phyloP scores from a whole-genome alignment of 2,329 filamentous ascomycete species.

The Shiraia sp. region DNA sequence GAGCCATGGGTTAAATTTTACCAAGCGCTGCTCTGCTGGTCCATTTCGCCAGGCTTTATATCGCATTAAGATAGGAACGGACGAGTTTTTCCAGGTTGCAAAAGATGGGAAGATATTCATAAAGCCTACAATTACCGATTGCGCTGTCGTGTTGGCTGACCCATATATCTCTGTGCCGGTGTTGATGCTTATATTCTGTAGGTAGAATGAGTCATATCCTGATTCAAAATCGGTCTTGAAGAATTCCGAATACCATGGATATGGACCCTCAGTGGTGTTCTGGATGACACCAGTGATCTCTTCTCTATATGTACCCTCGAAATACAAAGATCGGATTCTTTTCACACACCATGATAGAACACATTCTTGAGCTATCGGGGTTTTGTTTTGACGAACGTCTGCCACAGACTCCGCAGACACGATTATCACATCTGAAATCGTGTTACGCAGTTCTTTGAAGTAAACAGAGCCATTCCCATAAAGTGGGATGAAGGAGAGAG shows the following conservation, averaged over 20 bases:
- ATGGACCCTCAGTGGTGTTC: slow-evolving; percentile 10
- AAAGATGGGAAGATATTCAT: slow-evolving; percentile 16
- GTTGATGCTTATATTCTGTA: slow-evolving; percentile 10
- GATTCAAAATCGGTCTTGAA: background rate
- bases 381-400: slow-evolving; percentile 7
- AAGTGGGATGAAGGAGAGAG: background rate
- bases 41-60: slow-evolving; percentile 1
- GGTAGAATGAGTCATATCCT: slow-evolving; percentile 3
- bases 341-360: slow-evolving; percentile 30
- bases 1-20: slow-evolving; percentile 12
- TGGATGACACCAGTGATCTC: slow-evolving; percentile 8
- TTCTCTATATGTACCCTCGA: slow-evolving; percentile 14
- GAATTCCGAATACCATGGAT: slow-evolving; percentile 9
- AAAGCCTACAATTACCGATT: slow-evolving; percentile 2
- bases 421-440: slow-evolving; percentile 11
- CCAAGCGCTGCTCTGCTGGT: background rate
- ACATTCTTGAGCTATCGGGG: slow-evolving; percentile 23
- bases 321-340: slow-evolving; percentile 20
- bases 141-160: slow-evolving; percentile 5
- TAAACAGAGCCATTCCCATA: slow-evolving; percentile 19
- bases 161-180: too few relatives aligned
- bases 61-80: background rate
- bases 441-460: slow-evolving; percentile 17
- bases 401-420: slow-evolving; percentile 1
- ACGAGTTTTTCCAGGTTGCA: slow-evolving; percentile 4